Conservation (phyloP, 345 rosid species). For the Euphorbia peplus region DNA sequence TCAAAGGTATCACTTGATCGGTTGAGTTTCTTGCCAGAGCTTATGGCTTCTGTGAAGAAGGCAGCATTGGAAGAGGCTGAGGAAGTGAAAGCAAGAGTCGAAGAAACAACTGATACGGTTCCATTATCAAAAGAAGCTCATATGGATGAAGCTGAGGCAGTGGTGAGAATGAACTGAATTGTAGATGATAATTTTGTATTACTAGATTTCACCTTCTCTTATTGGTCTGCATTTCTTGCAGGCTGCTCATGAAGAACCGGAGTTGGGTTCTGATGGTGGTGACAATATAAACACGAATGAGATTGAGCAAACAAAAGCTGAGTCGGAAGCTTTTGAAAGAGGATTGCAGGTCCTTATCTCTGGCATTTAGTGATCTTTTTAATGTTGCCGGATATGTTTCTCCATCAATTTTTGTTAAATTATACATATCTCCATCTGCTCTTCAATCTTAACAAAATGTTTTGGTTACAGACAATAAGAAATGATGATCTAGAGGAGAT, state of each 20-base stretch:
- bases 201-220: slow-evolving; percentile 13
- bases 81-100: slow-evolving; percentile 60
- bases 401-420: background rate
- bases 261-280: slow-evolving; percentile 59
- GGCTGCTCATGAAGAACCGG: slow-evolving; percentile 64
- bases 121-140: slow-evolving; percentile 34
- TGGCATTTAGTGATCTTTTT: background rate
- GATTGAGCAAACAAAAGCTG: slow-evolving; percentile 94
- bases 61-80: slow-evolving; percentile 80
- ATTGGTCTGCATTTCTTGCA: slow-evolving; percentile 34
- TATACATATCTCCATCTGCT: background rate
- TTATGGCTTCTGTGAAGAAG: slow-evolving; percentile 65
- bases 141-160: slow-evolving; percentile 41
- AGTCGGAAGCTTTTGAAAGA: slow-evolving; percentile 84
- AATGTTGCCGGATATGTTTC: background rate
- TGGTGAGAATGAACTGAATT: slow-evolving; percentile 47
- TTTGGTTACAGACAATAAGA: slow-evolving; percentile 61
- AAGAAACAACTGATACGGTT: slow-evolving; percentile 39
- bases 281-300: slow-evolving; percentile 48
- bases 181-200: slow-evolving; percentile 3
- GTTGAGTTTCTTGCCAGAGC: slow-evolving; percentile 57
- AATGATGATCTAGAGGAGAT: slow-evolving; percentile 96
- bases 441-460: slow-evolving; percentile 16
- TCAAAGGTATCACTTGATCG: slow-evolving; percentile 41
- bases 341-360: slow-evolving; percentile 74